phyloP scores from a whole-genome alignment of 2,329 filamentous ascomycete genomes.

The Alternaria novae-zelandiae region DNA sequence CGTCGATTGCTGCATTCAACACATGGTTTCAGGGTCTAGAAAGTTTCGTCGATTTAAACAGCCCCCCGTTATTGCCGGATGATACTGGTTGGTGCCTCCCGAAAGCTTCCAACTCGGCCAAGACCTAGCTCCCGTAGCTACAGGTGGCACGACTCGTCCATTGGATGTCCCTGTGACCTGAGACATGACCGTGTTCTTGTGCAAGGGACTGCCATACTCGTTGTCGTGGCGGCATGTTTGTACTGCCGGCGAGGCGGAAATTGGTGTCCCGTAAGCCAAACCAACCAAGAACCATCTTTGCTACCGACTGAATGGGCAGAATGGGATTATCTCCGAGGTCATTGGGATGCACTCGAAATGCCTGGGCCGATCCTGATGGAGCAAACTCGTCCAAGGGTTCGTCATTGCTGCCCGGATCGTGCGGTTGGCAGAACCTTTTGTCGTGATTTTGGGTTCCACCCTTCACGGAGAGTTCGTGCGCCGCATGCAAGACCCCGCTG shows the following conservation, averaged over 20 bases:
- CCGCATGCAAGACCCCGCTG: background rate
- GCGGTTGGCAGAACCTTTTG: background rate
- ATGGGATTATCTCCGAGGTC: background rate
- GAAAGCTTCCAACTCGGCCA: background rate
- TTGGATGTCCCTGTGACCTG: background rate
- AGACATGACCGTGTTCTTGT: background rate
- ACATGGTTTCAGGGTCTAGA: background rate
- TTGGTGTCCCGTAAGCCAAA: background rate
- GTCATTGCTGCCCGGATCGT: background rate
- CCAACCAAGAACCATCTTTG: background rate
- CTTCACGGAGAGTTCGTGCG: background rate
- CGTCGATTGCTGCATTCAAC: background rate
- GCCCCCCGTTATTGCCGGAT: background rate
- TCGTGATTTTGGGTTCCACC: background rate
- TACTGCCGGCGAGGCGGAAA: background rate
- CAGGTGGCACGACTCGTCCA: slow-evolving; percentile 4
- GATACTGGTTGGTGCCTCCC: background rate
- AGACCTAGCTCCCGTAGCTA: background rate
- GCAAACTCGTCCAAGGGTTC: background rate
- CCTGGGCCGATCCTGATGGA: background rate
- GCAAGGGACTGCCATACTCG: background rate
- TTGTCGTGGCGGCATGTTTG: background rate
- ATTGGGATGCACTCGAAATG: background rate
- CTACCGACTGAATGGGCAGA: background rate
- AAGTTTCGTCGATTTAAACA: background rate